Conservation (phyloP, 345 rosid genomes). For the Firmiana major region DNA sequence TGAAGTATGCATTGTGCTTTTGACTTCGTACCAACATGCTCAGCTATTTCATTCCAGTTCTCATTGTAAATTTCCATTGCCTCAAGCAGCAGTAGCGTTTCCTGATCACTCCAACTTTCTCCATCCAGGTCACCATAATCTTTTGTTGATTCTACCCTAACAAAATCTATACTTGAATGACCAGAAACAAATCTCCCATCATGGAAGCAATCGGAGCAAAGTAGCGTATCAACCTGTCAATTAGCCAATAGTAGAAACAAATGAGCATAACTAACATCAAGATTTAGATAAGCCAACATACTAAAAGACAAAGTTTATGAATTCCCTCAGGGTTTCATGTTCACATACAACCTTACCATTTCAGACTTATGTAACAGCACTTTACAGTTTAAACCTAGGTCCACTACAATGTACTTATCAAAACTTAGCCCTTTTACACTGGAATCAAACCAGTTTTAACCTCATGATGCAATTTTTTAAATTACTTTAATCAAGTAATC, state of each 20-base stretch:
- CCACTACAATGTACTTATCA: neutral
- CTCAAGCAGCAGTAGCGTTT: constrained; percentile 87
- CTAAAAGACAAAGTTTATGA: neutral
- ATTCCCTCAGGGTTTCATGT: neutral
- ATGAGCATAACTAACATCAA: constrained; percentile 1
- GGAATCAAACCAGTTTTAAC: neutral
- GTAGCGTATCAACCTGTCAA: constrained; percentile 68
- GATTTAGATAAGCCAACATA: neutral
- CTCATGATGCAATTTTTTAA: neutral
- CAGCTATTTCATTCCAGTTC: constrained; percentile 90
- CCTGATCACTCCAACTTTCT: constrained; percentile 89
- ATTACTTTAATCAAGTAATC: neutral
- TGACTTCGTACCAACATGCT: constrained; percentile 88
- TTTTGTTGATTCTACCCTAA: constrained; percentile 61
- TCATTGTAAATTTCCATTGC: constrained; percentile 83
- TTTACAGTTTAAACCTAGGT: neutral
- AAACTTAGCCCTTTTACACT: neutral
- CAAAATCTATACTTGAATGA: constrained; percentile 90
- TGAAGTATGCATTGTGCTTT: constrained; percentile 96
- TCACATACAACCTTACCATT: neutral
- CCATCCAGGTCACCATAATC: constrained; percentile 71
- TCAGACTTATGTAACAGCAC: neutral
- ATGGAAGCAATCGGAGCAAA: constrained; percentile 81
- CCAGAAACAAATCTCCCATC: constrained; percentile 77
- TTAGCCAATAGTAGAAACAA: constrained; percentile 15